These are phyloP conservation scores for Amanita thiersii DNA, from an alignment of 768 basidiomycete species.

Conservation along the genomic window DNA sequence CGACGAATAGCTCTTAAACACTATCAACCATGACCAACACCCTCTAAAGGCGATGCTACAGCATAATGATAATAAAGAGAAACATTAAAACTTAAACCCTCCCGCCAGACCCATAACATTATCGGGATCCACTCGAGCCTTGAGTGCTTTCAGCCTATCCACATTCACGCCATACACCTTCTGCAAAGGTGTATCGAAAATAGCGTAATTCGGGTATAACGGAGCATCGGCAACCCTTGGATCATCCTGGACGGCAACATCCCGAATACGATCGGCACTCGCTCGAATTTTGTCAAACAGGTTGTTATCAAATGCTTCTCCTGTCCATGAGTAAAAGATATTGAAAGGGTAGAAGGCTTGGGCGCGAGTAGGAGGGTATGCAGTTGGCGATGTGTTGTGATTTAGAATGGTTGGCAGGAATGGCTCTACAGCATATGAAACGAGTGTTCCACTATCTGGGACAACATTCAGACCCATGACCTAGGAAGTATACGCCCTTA, in stretches of 20 bases:
- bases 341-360: slow-evolving; percentile 19
- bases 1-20: too few relatives aligned
- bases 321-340: slow-evolving; percentile 18
- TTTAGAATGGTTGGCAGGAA: slow-evolving; percentile 32
- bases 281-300: slow-evolving; percentile 26
- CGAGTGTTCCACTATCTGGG: slow-evolving; percentile 7
- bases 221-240: slow-evolving; percentile 24
- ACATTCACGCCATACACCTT: slow-evolving; percentile 35
- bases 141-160: slow-evolving; percentile 22
- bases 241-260: slow-evolving; percentile 23
- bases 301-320: slow-evolving; percentile 12
- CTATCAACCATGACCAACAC: too few relatives aligned
- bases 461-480: too few relatives aligned
- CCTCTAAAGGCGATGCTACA: too few relatives aligned
- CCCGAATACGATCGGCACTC: slow-evolving; percentile 26
- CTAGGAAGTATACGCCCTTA: neutral
- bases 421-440: slow-evolving; percentile 35
- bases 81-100: slow-evolving; percentile 41
- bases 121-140: slow-evolving; percentile 32
- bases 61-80: too few relatives aligned
- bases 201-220: slow-evolving; percentile 34
- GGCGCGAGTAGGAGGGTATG: slow-evolving; percentile 31
- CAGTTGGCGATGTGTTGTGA: slow-evolving; percentile 27
- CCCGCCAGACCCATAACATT: slow-evolving; percentile 46
- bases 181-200: slow-evolving; percentile 32